Base-by-base conservation (phyloP, 1,284 basidiomycete species). In the Leccinum holopus region DNA sequence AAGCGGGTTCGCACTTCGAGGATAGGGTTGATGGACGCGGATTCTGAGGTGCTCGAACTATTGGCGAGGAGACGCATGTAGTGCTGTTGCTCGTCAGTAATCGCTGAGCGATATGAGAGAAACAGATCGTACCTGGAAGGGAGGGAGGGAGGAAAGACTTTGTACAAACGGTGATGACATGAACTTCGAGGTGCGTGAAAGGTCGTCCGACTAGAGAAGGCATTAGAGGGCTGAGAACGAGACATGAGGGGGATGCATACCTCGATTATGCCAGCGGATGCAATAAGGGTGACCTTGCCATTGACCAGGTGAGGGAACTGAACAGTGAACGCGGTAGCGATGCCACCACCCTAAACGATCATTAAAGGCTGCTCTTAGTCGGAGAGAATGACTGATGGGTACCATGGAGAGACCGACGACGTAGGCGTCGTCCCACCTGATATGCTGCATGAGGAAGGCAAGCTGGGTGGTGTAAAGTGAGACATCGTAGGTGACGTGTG, bases 381-480 rank as follows among this genome's bases (percentile, higher is more conserved):
- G n/a, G 32, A 66, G 5, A 44, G 1, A 52, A 2, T 3, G 28
- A 33, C 6, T 10, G 9, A 7, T 39, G 53, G 60, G n/a, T 60
- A 72, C 72, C 72, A 92, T 92, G 14, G 90, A 92, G 2, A 91
- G 76, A 14, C 90, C 91, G 0, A 83, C 82, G 33, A 92, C 72
- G 61, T 82, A 77, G 0, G 87, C 84, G 63, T 84, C 82, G 8
- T 82, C 79, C 90, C 90, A 92, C 58, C 80, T 81, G 54, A 92
- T 74, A 66, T 90, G 84, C 67, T 92, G 91, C 81, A 92, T 84
- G 59, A 92, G 81, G 1, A 92, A 80, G 0, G 90, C 91, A n/a
- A 92, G 86, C 69, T 92, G 90, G 0, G 85, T 87, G 0, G 85
- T 85, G 73, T 89, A 88, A 5, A 92, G 78, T 3, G 78, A 75